Percentiles rank a stretch among this genome's conserved stretches.
These are phyloP conservation scores for Boletus rubroflammeus DNA, from an alignment of 768 basidiomycete genomes.

Conservation along the genomic window DNA sequence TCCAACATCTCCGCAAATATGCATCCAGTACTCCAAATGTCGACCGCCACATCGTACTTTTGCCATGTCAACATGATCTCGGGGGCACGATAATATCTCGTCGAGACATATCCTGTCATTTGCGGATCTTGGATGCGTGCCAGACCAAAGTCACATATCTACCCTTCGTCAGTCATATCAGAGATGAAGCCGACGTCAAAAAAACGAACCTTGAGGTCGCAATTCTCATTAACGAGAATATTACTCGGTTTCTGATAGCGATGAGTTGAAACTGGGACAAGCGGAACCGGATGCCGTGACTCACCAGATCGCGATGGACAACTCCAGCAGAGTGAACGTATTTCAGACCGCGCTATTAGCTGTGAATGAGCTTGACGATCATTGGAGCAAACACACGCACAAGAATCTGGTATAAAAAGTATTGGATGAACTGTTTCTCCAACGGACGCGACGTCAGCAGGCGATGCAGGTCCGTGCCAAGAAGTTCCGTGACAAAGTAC, in stretches of 20 bases:
- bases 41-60: conserved; percentile 99
- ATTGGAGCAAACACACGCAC: conserved; percentile 43
- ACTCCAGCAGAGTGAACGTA: conserved; percentile 99
- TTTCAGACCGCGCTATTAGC: conserved; percentile 85
- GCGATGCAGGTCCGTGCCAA: conserved; percentile 97
- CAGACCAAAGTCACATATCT: conserved; percentile 99
- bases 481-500: conserved; percentile 98
- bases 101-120: conserved; percentile 99
- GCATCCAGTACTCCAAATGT: conserved; percentile 99
- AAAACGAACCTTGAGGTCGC: conserved; percentile 82
- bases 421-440: conserved; percentile 99
- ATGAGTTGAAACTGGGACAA: not conserved
- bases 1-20: conserved; percentile 99
- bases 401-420: conserved; percentile 98
- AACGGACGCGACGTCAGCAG: conserved; percentile 93
- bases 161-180: conserved; percentile 5
- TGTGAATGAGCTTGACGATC: conserved; percentile 5
- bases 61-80: conserved; percentile 99
- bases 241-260: conserved; percentile 88
- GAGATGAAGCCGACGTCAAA: not conserved
- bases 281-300: conserved; percentile 22
- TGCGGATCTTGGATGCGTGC: conserved; percentile 99
- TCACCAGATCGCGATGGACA: conserved; percentile 91
- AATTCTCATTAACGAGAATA: conserved; percentile 99
- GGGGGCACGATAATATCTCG: conserved; percentile 96